Percentiles rank a stretch among this genome's conserved stretches.
Conservation (phyloP, 192 early-diverging fungal species). For the Diversispora eburnea region DNA sequence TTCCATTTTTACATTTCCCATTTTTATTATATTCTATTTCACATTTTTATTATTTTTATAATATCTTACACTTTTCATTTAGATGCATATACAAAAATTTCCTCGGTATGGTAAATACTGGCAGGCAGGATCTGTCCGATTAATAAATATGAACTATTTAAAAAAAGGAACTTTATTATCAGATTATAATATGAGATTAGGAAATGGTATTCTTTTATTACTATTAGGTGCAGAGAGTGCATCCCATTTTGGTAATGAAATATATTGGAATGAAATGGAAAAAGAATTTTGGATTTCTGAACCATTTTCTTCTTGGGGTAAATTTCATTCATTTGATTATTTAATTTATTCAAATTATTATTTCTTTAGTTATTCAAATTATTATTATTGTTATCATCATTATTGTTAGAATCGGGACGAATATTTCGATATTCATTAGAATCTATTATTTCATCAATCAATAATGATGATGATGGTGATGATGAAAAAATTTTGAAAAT, state of each 20-base stretch:
- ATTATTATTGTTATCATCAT: background rate
- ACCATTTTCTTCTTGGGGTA: constrained; percentile 22
- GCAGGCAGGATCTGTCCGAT: constrained; percentile 40
- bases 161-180: constrained; percentile 6
- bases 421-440: constrained; percentile 9
- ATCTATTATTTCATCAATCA: background rate
- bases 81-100: constrained; percentile 8
- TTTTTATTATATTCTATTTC: background rate
- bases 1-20: too few relatives aligned
- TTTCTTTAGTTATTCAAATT: background rate
- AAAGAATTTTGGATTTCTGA: constrained; percentile 9
- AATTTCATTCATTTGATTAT: background rate
- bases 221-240: background rate
- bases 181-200: constrained; percentile 11
- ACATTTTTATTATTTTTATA: background rate
- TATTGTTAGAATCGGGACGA: background rate
- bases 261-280: background rate
- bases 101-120: constrained; percentile 27
- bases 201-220: constrained; percentile 1
- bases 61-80: background rate
- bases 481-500: background rate
- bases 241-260: constrained; percentile 16
- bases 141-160: constrained; percentile 26
- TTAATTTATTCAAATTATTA: background rate
- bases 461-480: too few relatives aligned